Evolutionary conservation across 2,329 filamentous ascomycete genomes (phyloP).

Genomic region (Pseudogymnoascus sp.): DNA sequence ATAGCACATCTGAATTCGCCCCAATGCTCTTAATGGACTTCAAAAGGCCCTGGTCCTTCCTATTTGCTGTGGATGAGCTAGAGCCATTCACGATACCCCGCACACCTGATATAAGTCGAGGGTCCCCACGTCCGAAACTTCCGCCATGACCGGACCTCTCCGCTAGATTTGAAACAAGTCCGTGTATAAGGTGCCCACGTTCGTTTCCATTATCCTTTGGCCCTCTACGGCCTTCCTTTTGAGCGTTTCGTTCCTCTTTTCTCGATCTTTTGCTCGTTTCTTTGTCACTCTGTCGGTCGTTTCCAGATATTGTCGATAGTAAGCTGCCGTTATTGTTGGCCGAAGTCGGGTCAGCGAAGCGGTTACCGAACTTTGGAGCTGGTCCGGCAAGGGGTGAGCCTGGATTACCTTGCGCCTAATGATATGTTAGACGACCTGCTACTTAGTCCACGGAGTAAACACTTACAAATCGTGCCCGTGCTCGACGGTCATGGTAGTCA

Average conservation of each 20-base stretch:
- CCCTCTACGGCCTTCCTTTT: background rate
- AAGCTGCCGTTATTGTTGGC: constrained; percentile 38
- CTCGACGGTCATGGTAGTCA: constrained; percentile 22
- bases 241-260: background rate
- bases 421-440: background rate
- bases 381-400: background rate
- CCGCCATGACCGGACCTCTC: background rate
- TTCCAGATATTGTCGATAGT: background rate
- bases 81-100: background rate
- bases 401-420: background rate
- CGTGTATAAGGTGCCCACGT: background rate
- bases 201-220: background rate
- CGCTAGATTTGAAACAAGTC: background rate
- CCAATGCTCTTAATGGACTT: background rate
- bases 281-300: background rate
- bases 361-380: constrained; percentile 33
- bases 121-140: background rate
- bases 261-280: background rate
- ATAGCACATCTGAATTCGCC: constrained; percentile 37
- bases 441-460: background rate
- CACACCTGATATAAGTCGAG: background rate
- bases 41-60: background rate
- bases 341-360: constrained; percentile 44
- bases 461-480: constrained; percentile 18
- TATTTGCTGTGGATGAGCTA: background rate